Percentiles rank a stretch among this genome's conserved stretches.
Evolutionary conservation across 2,329 filamentous ascomycete genomes (phyloP).

Genomic region (Aspergillus sclerotialis): DNA sequence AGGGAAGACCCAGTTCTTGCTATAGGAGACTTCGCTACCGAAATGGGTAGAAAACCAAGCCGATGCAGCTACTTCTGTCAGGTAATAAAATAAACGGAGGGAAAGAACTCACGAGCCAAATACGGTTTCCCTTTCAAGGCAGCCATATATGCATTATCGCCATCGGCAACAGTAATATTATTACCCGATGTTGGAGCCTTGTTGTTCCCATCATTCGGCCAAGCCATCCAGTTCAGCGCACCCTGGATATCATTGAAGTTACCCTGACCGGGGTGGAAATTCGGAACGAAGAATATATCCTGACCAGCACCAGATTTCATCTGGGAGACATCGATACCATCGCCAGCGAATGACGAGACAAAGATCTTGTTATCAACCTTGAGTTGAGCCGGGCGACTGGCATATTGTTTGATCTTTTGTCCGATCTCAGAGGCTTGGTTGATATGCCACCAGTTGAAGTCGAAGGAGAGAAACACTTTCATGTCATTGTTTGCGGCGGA

Average conservation of each 20-base stretch:
- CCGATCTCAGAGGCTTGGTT: constrained; percentile 36
- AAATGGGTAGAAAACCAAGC: constrained; percentile 50
- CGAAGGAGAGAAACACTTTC: constrained; percentile 53
- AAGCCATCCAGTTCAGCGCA: constrained; percentile 40
- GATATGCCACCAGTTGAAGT: constrained; percentile 45
- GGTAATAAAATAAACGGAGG: no score
- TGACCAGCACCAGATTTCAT: constrained; percentile 38
- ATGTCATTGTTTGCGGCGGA: constrained; percentile 42
- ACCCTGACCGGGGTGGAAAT: constrained; percentile 40
- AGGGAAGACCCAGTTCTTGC: constrained; percentile 48
- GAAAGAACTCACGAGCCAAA: constrained; percentile 41
- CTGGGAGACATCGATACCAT: constrained; percentile 39
- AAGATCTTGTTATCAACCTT: constrained; percentile 45
- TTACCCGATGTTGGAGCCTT: constrained; percentile 40
- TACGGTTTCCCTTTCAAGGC: constrained; percentile 39
- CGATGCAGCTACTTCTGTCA: constrained; percentile 35
- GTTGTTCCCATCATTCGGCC: constrained; percentile 39
- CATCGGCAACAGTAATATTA: constrained; percentile 35
- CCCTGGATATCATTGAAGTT: constrained; percentile 35
- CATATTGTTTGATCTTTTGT: constrained; percentile 42
- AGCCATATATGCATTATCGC: constrained; percentile 28
- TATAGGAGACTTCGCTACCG: constrained; percentile 38
- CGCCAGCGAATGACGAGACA: constrained; percentile 48
- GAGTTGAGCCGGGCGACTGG: constrained; percentile 40
- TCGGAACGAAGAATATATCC: constrained; percentile 45